Evolutionary conservation across 2,329 filamentous ascomycete genomes (phyloP), one percentile per base, ranked within the genome.

Genomic region (Diaporthe helianthi): DNA sequence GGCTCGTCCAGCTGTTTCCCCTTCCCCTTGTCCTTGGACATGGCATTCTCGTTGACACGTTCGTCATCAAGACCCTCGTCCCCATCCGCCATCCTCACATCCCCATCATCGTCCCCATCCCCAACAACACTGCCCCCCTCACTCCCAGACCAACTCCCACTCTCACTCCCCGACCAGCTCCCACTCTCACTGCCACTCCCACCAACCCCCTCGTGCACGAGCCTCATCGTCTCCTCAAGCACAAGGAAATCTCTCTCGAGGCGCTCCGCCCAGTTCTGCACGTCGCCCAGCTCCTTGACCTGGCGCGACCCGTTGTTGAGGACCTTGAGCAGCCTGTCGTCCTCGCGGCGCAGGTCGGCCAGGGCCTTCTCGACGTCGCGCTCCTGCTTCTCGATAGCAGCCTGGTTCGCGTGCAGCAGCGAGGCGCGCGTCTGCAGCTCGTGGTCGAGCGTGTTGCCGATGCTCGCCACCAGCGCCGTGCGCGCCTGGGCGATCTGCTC

Each of bases 201-300:
- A 53, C 75, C 76, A 19, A 52, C 67, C 71, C 47, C 74, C 75
- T 58, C 8, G 9, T 71, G 67, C 2, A 86, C 88, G 68, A 90
- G 76, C 73, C 88, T 80, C 74, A 91, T 77, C 51, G 89, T 91
- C 83, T 91, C 89, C 78, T 89, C 87, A 8, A 92, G 76, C 53
- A 89, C 84, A 67, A 90, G 72, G 72, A 92, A 89, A 73, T 90
- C 87, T 70, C 88, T 79, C 83, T 90, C 92, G 76, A 95, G 83
- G 80, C 94, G 88, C 85, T 96, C 93, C 26, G 92, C 92, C 92
- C 92, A 96, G 78, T 68, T 68, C 22, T 73, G 71, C 22, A 71
- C 71, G 41, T 72, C 67, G n/a, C 69, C 71, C 9, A 72, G 83
- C 83, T 94, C 92, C 81, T 94, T 94, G 70, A 95, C 82, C 75